Conservation (phyloP, 495 filamentous ascomycete species). For the Hypoxylon crocopeplum region DNA sequence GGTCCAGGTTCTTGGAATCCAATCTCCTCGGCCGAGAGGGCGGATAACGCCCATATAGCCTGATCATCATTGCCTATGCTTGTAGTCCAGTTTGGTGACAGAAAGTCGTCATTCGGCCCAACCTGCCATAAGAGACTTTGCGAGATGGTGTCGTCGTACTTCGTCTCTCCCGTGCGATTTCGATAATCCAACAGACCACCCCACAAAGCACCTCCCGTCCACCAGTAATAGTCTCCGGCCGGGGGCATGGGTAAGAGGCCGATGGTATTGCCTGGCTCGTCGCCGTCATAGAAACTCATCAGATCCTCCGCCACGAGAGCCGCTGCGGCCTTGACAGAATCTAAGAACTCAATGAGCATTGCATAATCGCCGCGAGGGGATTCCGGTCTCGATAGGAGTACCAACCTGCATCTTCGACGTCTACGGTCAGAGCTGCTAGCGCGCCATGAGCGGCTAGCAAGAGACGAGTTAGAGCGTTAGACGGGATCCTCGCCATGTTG, state of each 20-base stretch:
- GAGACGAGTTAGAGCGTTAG: constrained; percentile 14
- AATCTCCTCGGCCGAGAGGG: constrained; percentile 70
- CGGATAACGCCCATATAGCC: constrained; percentile 71
- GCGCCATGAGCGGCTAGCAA: constrained; percentile 29
- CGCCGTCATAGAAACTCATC: constrained; percentile 63
- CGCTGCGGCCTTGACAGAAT: constrained; percentile 62
- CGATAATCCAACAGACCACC: constrained; percentile 73
- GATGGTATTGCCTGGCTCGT: constrained; percentile 56
- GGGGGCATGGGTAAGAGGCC: constrained; percentile 56
- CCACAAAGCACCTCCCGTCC: constrained; percentile 72
- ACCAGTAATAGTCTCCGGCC: constrained; percentile 45
- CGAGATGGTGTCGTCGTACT: constrained; percentile 66
- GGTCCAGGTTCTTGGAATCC: constrained; percentile 63
- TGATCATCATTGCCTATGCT: constrained; percentile 80
- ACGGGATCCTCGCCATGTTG: constrained; percentile 29
- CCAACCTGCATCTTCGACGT: constrained; percentile 36
- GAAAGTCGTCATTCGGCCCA: constrained; percentile 63
- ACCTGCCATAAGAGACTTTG: constrained; percentile 65
- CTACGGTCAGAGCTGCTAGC: constrained; percentile 30
- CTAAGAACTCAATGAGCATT: constrained; percentile 38
- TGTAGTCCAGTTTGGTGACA: constrained; percentile 70
- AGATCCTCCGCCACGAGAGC: constrained; percentile 62
- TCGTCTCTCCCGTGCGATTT: constrained; percentile 68
- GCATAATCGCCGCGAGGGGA: neutral
- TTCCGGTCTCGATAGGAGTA: neutral